These are phyloP conservation scores for Sclerotinia subarctica DNA, from an alignment of 2,329 filamentous ascomycete species.

Conservation along the genomic window DNA sequence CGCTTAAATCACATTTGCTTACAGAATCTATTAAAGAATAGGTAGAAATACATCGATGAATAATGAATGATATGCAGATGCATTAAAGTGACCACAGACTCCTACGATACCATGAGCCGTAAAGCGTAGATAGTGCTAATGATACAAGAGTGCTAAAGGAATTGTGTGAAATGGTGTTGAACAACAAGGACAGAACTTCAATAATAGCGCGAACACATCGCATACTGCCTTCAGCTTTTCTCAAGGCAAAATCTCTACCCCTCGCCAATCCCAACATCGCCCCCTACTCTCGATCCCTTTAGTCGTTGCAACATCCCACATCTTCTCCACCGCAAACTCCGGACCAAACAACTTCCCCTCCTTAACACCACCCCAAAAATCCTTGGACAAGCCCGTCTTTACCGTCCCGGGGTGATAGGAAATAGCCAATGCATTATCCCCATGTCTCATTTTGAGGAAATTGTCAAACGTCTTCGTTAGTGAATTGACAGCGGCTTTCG, in stretches of 20 bases:
- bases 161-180: not conserved
- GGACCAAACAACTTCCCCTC: slow-evolving; percentile 62
- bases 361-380: slow-evolving; percentile 66
- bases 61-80: not conserved
- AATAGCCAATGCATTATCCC: slow-evolving; percentile 62
- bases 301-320: slow-evolving; percentile 56
- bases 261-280: slow-evolving; percentile 67
- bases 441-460: slow-evolving; percentile 55
- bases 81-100: not conserved
- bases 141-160: not conserved
- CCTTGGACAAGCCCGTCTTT: slow-evolving; percentile 66
- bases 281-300: slow-evolving; percentile 53
- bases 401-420: slow-evolving; percentile 79
- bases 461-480: slow-evolving; percentile 70
- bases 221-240: not conserved
- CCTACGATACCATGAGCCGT: not conserved
- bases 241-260: slow-evolving; percentile 59
- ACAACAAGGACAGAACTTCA: not conserved
- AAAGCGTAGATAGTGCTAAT: not conserved
- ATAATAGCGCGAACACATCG: not conserved
- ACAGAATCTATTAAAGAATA: not conserved
- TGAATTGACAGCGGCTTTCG: slow-evolving; percentile 72
- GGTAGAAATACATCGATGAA: not conserved
- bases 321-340: slow-evolving; percentile 61
- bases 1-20: slow-evolving; percentile 1